A percentile compares a stretch with the other conserved stretches of the same genome.
These are phyloP conservation scores for Coniochaeta pulveracea DNA, from an alignment of 2,329 filamentous ascomycete species.

Conservation along the genomic window DNA sequence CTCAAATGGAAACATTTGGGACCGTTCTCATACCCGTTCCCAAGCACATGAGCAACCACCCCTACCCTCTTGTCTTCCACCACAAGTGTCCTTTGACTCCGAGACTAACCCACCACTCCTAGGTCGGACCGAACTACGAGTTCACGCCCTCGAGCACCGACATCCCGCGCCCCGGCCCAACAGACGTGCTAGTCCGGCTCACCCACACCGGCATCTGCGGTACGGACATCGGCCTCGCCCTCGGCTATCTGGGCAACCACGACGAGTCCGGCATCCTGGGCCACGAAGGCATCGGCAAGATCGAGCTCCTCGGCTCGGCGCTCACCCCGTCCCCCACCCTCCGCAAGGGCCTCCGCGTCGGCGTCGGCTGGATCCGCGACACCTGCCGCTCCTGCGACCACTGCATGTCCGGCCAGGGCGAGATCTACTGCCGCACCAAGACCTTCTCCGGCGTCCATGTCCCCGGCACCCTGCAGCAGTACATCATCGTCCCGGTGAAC, in stretches of 20 bases:
- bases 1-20: no score
- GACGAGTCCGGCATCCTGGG: conserved; percentile 21
- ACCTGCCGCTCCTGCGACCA: conserved; percentile 21
- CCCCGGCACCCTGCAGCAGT: conserved; percentile 28
- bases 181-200: conserved; percentile 22
- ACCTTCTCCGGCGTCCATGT: conserved; percentile 20
- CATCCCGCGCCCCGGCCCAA: conserved; percentile 16
- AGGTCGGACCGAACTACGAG: conserved; percentile 1
- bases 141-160: conserved; percentile 6
- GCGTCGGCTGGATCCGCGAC: conserved; percentile 26
- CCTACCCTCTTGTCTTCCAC: no score
- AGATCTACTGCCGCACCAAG: conserved; percentile 22
- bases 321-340: conserved; percentile 14
- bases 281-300: conserved; percentile 31
- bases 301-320: conserved; percentile 23
- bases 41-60: no score
- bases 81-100: no score
- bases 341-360: conserved; percentile 22
- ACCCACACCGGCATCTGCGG: conserved; percentile 25
- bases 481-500: conserved; percentile 20
- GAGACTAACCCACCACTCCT: not conserved
- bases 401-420: conserved; percentile 18
- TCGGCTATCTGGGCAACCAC: conserved; percentile 22
- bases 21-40: no score
- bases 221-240: conserved; percentile 24